These are phyloP conservation scores for Pythium guiyangense DNA, from an alignment of 352 stramenopile genomes.

Conservation along the genomic window DNA sequence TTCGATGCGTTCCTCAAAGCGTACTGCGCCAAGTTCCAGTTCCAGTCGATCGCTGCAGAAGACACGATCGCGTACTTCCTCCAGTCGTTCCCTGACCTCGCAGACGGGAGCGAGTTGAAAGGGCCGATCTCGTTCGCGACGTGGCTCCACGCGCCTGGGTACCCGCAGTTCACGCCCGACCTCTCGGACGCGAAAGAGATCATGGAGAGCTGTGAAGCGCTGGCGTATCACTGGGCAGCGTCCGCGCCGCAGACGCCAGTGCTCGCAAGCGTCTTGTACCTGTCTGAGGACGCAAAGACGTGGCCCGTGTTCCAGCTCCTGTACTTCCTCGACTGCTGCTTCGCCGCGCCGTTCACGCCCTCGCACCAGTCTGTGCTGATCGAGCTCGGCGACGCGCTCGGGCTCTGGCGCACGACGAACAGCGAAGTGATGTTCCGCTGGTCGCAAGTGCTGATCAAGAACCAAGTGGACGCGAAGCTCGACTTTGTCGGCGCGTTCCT, in stretches of 20 bases:
- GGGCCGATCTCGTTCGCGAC: slow-evolving; percentile 56
- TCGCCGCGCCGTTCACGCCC: slow-evolving; percentile 36
- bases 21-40: slow-evolving; percentile 63
- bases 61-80: slow-evolving; percentile 71
- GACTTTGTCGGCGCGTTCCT: slow-evolving; percentile 50
- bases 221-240: slow-evolving; percentile 58
- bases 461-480: slow-evolving; percentile 39
- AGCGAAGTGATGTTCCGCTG: slow-evolving; percentile 66
- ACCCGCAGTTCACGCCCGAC: slow-evolving; percentile 51
- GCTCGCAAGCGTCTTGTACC: slow-evolving; percentile 55
- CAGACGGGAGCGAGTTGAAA: slow-evolving; percentile 48
- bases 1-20: slow-evolving; percentile 69
- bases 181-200: slow-evolving; percentile 61
- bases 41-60: slow-evolving; percentile 73
- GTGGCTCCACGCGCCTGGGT: slow-evolving; percentile 65
- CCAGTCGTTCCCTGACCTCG: slow-evolving; percentile 52
- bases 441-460: slow-evolving; percentile 62
- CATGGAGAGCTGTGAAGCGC: slow-evolving; percentile 61
- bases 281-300: slow-evolving; percentile 51
- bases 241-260: slow-evolving; percentile 33
- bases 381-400: slow-evolving; percentile 44
- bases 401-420: slow-evolving; percentile 54
- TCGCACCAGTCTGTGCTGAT: slow-evolving; percentile 31
- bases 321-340: slow-evolving; percentile 68
- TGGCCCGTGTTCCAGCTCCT: slow-evolving; percentile 59